Conservation (phyloP, 2,329 filamentous ascomycete species). For the Orbilia ellipsospora region DNA sequence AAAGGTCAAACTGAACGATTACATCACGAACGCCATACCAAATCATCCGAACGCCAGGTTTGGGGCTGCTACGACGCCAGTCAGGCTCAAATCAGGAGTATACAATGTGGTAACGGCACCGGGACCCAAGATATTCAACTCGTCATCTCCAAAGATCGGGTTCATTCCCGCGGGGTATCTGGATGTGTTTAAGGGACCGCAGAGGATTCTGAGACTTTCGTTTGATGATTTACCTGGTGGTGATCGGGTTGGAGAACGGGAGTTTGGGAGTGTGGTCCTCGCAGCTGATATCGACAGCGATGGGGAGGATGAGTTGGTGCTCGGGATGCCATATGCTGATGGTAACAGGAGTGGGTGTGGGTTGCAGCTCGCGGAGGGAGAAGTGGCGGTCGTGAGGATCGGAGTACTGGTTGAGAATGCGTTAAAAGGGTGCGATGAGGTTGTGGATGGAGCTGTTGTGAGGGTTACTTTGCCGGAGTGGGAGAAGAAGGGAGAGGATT, state of each 20-base stretch:
- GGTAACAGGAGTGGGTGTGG: conserved; percentile 31
- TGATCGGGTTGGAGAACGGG: conserved; percentile 33
- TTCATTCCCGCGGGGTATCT: conserved; percentile 40
- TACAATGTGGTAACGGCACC: conserved; percentile 47
- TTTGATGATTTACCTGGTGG: conserved; percentile 45
- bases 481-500: conserved; percentile 24
- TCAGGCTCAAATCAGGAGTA: conserved; percentile 21
- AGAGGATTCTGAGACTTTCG: conserved; percentile 25
- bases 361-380: conserved; percentile 57
- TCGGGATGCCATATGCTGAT: conserved; percentile 41
- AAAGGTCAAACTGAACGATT: neutral
- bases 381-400: conserved; percentile 53
- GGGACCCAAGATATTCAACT: conserved; percentile 33
- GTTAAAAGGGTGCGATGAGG: conserved; percentile 26
- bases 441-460: conserved; percentile 24
- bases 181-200: conserved; percentile 40
- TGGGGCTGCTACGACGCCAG: conserved; percentile 40
- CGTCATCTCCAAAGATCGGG: conserved; percentile 37
- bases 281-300: conserved; percentile 56
- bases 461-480: conserved; percentile 11
- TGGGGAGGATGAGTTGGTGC: conserved; percentile 46
- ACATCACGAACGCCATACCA: neutral
- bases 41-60: conserved; percentile 45
- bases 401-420: conserved; percentile 21
- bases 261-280: conserved; percentile 56